Evolutionary conservation across 495 filamentous ascomycete genomes (phyloP).

Genomic region (Lasiosphaeria miniovina): DNA sequence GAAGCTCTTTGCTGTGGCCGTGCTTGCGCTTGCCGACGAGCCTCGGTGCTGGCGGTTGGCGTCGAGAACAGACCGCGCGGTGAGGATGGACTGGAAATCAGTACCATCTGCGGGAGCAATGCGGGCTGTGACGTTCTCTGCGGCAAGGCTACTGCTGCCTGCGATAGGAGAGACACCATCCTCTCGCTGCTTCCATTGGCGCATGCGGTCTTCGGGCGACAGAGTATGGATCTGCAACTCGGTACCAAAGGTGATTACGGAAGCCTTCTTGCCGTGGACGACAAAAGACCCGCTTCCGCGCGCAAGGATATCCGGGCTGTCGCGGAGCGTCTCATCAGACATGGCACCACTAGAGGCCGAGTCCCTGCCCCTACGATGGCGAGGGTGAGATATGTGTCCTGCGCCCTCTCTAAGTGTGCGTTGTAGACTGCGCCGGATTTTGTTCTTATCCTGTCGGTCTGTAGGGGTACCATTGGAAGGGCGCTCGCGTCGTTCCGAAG

Average conservation of each 20-base stretch:
- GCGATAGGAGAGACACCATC: constrained; percentile 16
- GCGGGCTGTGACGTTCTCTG: constrained; percentile 17
- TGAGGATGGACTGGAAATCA: constrained; percentile 34
- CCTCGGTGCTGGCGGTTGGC: constrained; percentile 42
- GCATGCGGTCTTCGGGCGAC: constrained; percentile 71
- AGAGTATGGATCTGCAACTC: constrained; percentile 88
- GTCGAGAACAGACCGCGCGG: constrained; percentile 25
- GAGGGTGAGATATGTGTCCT: constrained; percentile 63
- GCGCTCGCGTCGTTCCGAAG: constrained; percentile 34
- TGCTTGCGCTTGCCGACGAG: constrained; percentile 54
- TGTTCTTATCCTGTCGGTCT: constrained; percentile 52
- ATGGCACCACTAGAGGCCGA: constrained; percentile 59
- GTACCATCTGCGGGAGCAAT: constrained; percentile 11
- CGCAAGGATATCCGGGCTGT: constrained; percentile 62
- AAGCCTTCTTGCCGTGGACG: constrained; percentile 96
- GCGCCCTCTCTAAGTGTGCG: constrained; percentile 80
- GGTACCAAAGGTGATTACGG: constrained; percentile 87
- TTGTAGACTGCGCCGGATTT: constrained; percentile 84
- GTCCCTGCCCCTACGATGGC: constrained; percentile 74
- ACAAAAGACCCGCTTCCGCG: constrained; percentile 86
- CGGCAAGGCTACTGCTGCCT: neutral
- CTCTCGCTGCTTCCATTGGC: constrained; percentile 42
- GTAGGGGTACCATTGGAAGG: constrained; percentile 26
- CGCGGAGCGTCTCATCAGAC: constrained; percentile 58
- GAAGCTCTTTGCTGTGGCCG: constrained; percentile 55